A percentile compares a stretch with the other conserved stretches of the same genome.
Conservation (phyloP, 2,329 filamentous ascomycete species). For the Akanthomyces uredinophilus region DNA sequence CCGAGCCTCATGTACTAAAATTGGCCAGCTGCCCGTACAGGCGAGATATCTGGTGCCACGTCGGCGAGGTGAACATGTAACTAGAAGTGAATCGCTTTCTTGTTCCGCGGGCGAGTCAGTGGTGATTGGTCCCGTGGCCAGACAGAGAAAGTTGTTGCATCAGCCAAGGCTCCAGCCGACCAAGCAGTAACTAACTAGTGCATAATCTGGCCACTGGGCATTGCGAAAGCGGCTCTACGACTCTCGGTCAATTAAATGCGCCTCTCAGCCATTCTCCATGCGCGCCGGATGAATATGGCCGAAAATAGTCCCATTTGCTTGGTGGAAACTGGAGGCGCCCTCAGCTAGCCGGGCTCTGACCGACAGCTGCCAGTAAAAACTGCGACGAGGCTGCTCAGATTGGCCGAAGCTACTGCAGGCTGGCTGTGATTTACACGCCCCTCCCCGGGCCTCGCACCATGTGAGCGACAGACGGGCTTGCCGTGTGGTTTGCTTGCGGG, state of each 20-base stretch:
- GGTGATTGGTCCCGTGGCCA: background rate
- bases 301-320: slow-evolving; percentile 9
- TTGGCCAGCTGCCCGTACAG: background rate
- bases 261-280: slow-evolving; percentile 11
- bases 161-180: background rate
- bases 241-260: slow-evolving; percentile 13
- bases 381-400: background rate
- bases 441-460: background rate
- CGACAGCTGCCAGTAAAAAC: background rate
- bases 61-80: background rate
- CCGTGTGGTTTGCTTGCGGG: background rate
- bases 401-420: background rate
- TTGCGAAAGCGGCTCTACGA: background rate
- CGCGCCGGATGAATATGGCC: slow-evolving; percentile 1
- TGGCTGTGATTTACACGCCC: background rate
- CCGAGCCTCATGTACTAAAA: background rate
- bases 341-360: background rate
- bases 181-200: background rate
- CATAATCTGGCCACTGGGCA: background rate
- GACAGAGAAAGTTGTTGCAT: background rate
- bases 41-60: background rate
- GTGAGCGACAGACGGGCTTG: background rate
- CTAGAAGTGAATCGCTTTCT: too few species aligned
- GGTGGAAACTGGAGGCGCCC: background rate
- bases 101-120: slow-evolving; percentile 5